Evolutionary conservation across 129 eudicot species (phyloP).

Genomic region (Helichrysum umbraculigerum): DNA sequence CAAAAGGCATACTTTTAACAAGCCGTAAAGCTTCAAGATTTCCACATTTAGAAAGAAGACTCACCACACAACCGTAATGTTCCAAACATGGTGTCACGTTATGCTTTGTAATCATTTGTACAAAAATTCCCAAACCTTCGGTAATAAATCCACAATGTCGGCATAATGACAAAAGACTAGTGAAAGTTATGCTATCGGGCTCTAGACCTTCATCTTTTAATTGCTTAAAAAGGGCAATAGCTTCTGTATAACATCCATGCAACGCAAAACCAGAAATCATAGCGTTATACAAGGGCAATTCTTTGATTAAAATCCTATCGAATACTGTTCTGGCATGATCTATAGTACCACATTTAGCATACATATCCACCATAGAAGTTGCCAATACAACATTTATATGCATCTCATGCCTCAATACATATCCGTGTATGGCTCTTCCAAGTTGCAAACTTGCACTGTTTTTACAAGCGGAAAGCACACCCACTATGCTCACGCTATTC

Average conservation of each 20-base stretch:
- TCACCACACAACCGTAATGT: conserved; percentile 60
- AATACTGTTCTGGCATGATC: conserved; percentile 51
- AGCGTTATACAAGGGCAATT: conserved; percentile 56
- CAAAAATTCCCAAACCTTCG: conserved; percentile 50
- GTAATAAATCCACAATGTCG: conserved; percentile 53
- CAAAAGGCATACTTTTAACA: conserved; percentile 37
- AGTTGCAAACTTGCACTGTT: conserved; percentile 43
- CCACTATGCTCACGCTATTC: conserved; percentile 38
- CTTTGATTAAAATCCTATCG: conserved; percentile 32
- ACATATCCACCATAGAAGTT: conserved; percentile 80
- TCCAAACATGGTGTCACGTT: conserved; percentile 40
- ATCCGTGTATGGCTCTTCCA: conserved; percentile 63
- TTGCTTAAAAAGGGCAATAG: conserved; percentile 41
- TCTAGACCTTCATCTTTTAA: conserved; percentile 40
- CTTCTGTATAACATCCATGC: conserved; percentile 58
- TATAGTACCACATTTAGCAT: conserved; percentile 77
- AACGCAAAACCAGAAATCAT: conserved; percentile 69
- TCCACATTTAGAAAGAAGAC: conserved; percentile 61
- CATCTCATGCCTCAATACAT: conserved; percentile 41
- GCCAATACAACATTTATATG: conserved; percentile 45
- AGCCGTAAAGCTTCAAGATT: conserved; percentile 46
- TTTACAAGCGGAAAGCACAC: conserved; percentile 57
- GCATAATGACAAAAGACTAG: conserved; percentile 54
- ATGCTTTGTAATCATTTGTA: conserved; percentile 37
- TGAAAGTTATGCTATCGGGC: conserved; percentile 60